Evolutionary conservation across 495 filamentous ascomycete genomes (phyloP).

Genomic region (Oidiodendron maius): DNA sequence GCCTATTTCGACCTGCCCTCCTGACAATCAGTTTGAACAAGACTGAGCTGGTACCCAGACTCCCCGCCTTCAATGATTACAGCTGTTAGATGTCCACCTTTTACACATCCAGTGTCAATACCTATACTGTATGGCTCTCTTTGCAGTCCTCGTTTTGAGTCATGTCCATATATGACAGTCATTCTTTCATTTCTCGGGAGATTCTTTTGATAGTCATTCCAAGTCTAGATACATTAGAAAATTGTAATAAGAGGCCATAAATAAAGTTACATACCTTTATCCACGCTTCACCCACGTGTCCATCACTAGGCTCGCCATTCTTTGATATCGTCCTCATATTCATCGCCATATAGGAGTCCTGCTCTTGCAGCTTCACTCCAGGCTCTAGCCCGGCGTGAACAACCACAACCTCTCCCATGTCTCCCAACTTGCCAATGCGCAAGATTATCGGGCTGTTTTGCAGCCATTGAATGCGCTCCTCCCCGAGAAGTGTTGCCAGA

Average conservation of each 20-base stretch:
- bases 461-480: slow-evolving; percentile 67
- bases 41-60: slow-evolving; percentile 17
- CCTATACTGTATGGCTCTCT: slow-evolving; percentile 70
- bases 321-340: slow-evolving; percentile 80
- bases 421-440: slow-evolving; percentile 50
- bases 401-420: slow-evolving; percentile 57
- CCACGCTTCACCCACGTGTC: slow-evolving; percentile 58
- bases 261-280: slow-evolving; percentile 44
- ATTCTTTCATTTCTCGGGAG: slow-evolving; percentile 20
- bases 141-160: slow-evolving; percentile 65
- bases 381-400: slow-evolving; percentile 85
- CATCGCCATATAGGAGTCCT: slow-evolving; percentile 81
- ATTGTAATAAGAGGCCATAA: too few species aligned
- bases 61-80: slow-evolving; percentile 53
- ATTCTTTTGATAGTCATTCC: slow-evolving; percentile 49
- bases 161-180: slow-evolving; percentile 81
- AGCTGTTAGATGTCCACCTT: slow-evolving; percentile 70
- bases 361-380: slow-evolving; percentile 59
- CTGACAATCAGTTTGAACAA: slow-evolving; percentile 21
- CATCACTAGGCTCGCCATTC: slow-evolving; percentile 53
- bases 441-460: slow-evolving; percentile 69
- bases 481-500: slow-evolving; percentile 45
- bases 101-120: slow-evolving; percentile 75
- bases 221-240: slow-evolving; percentile 31
- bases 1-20: slow-evolving; percentile 15